Evolutionary conservation across 2,329 filamentous ascomycete species (phyloP), one percentile per base, ranked within the genome.

Genomic region (Cordyceps javanica): DNA sequence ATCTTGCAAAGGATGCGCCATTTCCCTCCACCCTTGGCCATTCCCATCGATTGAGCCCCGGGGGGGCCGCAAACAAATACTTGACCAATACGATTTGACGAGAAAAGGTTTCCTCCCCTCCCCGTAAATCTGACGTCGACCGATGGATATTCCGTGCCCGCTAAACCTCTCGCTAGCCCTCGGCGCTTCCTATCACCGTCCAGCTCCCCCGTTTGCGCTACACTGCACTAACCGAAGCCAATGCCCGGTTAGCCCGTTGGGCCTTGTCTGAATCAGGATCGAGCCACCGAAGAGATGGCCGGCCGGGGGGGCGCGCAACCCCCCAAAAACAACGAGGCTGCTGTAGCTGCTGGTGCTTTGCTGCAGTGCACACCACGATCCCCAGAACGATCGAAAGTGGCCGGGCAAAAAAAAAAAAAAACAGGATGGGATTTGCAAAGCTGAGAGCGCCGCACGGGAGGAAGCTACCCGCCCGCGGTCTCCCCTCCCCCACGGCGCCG

Each of bases 171-270:
- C n/a, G 28, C 21, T 46, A 11, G 45, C 54, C 54, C 54, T 39
- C 19, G 28, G 36, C 8, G 54, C 45, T 50, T 50, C 54, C 54
- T 57, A 57, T 57, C 54, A 57, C 34, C 45, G 54, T 41, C 26
- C 45, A 44, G 54, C 54, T 42, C 25, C 52, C 34, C 45, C n/a
- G n/a, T n/a, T 30, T 42, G 38, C 54, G 45, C 54, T 57, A 56
- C 32, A 25, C 30, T 5, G 53, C 53, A 49, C 53, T 55, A 50
- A 56, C 34, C 11, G 54, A 49, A 57, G 54, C 54, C 54, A 57
- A 46, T 21, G 41, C 21, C 52, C 21, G 16, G 8, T 30, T 19
- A 26, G 16, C 41, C 52, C 52, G 21, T 26, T 36, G 23, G 23
- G 23, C 13, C 44, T 26, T 26, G 44, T 32, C 21, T 16, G 19